Base-by-base conservation (phyloP, 2,329 filamentous ascomycete species). In the Microdochium nivale region DNA sequence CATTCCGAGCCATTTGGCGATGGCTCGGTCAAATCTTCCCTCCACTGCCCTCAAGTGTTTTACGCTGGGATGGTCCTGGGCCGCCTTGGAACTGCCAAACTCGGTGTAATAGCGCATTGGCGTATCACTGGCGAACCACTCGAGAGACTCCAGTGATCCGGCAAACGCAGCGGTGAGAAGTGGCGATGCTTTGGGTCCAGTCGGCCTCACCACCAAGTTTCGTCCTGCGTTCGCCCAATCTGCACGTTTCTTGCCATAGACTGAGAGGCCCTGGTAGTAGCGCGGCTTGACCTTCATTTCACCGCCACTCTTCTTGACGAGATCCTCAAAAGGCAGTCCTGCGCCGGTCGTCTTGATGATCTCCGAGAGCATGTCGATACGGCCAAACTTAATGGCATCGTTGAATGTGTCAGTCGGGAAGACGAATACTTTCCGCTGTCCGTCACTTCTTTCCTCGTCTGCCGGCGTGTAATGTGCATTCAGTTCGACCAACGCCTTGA, bases 51-150 rank as follows among this genome's bases (percentile, higher is more conserved):
- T 76, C 3, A 94, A 70, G 52, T 80, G 78, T 59, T 81, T 78
- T 48, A 92, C 67, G 37, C 80, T 74, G 49, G 76, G 67, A 55
- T 92, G 84, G 24, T 82, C 73, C 54, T 73, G 74, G 51, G 87
- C 78, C 1, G 71, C 65, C 56, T 82, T 78, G 0, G 83, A 78
- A 55, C 72, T 71, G 37, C 72, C 76, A 61, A 90, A 94, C 47
- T 88, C 80, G 25, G 76, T 67, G 60, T 94, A 94, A 51, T 80
- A 73, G 25, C 82, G 75, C 57, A 80, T 68, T 0, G 89, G 87
- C 1, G 80, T 78, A 54, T 88, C 86, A 52, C 86, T 83, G 51
- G 90, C 67, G 64, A 92, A 88, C 81, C 87, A 95, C 61, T 94
- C 83, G 0, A 89, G 80, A 19, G 78, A 77, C 37, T 85, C 79